Base-by-base conservation (phyloP, 2,329 filamentous ascomycete genomes). In the Aspergillus awamori region DNA sequence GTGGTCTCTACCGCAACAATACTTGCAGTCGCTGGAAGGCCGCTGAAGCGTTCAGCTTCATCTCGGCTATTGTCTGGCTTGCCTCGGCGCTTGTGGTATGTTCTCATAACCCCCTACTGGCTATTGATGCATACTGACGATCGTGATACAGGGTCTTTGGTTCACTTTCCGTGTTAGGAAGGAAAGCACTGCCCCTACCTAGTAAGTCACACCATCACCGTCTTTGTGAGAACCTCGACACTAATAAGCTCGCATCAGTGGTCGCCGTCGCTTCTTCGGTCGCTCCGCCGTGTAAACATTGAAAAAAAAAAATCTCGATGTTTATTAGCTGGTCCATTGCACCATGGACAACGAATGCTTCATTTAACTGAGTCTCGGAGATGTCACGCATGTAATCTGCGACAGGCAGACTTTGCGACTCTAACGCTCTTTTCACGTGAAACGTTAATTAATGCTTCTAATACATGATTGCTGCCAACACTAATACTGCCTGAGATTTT, bases 1-100 rank as follows among this genome's bases (percentile, higher is more conserved):
- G 73, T 62, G 81, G 82, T 55, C 79, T 91, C 61, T 72, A 71
- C 17, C 61, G 72, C 51, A 78, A 80, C 65, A 77, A 83, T 49
- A 73, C 74, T n/a, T 94, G 90, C 75, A 82, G 85, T 60, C 84
- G 86, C 68, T 90, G 86, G 84, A 91, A 89, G 77, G 86, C 90
- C 43, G 82, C 86, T 63, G 84, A 91, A 67, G 89, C 89, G 4
- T 92, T 93, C 70, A 79, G 83, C 53, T 93, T 93, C 77, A 76
- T 92, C 58, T 88, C 87, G 2, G 88, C 88, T 58, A 82, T 90
- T 66, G 81, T 87, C 70, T 93, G 89, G 89, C 83, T 92, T 43
- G 84, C 81, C 11, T 89, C 87, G 51, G 83, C 83, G 15, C 69
- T 89, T 20, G 70, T 91, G 82, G 77, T 80, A 70, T 41, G 72